Percentiles rank a stretch among this genome's conserved stretches.
Evolutionary conservation across 1,284 basidiomycete species (phyloP).

Genomic region (Cutaneotrichosporon mucoides): DNA sequence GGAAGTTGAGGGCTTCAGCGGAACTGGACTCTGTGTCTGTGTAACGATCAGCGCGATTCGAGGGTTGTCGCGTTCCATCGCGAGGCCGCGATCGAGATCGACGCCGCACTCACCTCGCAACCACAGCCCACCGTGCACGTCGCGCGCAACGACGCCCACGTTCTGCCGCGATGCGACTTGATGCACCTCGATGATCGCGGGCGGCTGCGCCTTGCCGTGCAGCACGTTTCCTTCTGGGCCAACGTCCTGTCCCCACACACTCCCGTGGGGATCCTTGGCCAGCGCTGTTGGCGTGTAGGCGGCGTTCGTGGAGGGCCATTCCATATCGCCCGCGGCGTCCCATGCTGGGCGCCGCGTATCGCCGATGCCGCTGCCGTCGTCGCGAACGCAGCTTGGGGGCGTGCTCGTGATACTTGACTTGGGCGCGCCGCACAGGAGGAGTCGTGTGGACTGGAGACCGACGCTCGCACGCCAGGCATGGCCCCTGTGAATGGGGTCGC

Average conservation of each 20-base stretch:
- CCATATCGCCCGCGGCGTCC: not conserved
- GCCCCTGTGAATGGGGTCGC: not conserved
- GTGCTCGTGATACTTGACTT: too few relatives aligned
- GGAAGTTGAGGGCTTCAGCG: not conserved
- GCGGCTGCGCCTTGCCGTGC: not conserved
- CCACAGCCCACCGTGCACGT: not conserved
- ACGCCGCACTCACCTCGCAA: not conserved
- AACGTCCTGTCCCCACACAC: not conserved
- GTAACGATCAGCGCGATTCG: not conserved
- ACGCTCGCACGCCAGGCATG: not conserved
- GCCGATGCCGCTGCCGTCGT: too few relatives aligned
- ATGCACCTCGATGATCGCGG: not conserved
- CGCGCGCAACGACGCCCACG: not conserved
- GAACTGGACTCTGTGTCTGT: not conserved
- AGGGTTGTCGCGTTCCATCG: too few relatives aligned
- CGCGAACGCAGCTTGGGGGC: too few relatives aligned
- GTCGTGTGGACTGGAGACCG: not conserved
- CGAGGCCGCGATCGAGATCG: not conserved
- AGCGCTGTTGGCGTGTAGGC: not conserved
- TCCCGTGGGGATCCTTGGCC: not conserved
- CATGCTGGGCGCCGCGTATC: not conserved
- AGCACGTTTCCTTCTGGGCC: not conserved
- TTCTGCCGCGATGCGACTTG: not conserved
- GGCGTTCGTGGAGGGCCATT: not conserved
- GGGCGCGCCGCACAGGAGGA: not conserved